Evolutionary conservation across 371 early-diverging fungal species (phyloP), one percentile per base, ranked within the genome.

Genomic region (Lichtheimia hyalospora): DNA sequence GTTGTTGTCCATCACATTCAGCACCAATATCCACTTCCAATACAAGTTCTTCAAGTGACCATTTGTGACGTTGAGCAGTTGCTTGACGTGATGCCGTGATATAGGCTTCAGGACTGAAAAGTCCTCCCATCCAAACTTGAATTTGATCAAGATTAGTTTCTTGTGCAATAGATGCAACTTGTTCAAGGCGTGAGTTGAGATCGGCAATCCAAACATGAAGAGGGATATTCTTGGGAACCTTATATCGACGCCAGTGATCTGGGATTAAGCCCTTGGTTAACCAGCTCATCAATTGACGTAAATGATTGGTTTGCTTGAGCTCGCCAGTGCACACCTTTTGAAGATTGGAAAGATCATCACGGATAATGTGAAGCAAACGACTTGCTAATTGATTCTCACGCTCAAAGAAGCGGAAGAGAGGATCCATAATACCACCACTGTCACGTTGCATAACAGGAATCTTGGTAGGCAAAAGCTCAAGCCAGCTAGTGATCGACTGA

Each of bases 41-140:
- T 6, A 65, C 66, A n/a, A 91, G 77, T 64, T 88, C 86, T 75
- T 89, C 88, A 20, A 89, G 69, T 49, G 89, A 90, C 81, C 86
- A 88, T 25, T 74, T 67, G 49, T 82, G 66, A 27, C 66, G 68
- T 68, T 88, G 92, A 12, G 97, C 96, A 1, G 85, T 91, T 6
- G 87, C 82, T 70, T 96, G 97, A 54, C 96, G 83, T 12, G 96
- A 91, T 16, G 96, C 96, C 0, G 96, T 96, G 16, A 96, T 77
- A 63, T 87, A 96, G 3, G 96, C 96, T 73, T 96, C 94, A 23
- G 97, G 96, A 49, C 86, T 87, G 74, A 96, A 90, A 23, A 96
- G 67, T 1, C 94, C 95, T 39, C 97, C 97, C 24, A 96, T 67
- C 90, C 93, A 92, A 15, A 96, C 79, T 50, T 74, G 71, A 5